Evolutionary conservation across 768 basidiomycete species (phyloP).

Genomic region (Tricholoma flavovirens): DNA sequence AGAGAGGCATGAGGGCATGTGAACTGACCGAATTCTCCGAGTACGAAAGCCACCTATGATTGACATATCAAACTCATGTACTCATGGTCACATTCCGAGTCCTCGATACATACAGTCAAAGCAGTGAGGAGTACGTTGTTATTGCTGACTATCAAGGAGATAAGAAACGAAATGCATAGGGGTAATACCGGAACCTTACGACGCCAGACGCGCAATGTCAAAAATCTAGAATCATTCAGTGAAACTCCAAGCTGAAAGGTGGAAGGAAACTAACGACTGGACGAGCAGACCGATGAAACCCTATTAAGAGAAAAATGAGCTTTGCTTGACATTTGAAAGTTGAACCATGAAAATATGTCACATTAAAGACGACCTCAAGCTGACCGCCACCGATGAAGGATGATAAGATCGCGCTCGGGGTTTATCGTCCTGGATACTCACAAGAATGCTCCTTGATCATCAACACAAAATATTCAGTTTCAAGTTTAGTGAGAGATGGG

Average conservation of each 20-base stretch:
- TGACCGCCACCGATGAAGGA: conserved; percentile 13
- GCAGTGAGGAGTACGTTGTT: conserved; percentile 37
- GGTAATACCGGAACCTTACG: conserved; percentile 23
- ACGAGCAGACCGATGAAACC: conserved; percentile 52
- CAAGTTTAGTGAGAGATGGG: not conserved
- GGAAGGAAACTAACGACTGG: conserved; percentile 33
- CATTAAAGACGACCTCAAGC: conserved; percentile 57
- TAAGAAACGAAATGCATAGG: conserved; percentile 1
- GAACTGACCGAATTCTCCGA: conserved; percentile 45
- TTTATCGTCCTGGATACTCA: conserved; percentile 17
- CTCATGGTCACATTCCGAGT: not conserved
- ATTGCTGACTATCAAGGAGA: conserved; percentile 38
- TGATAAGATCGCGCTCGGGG: not conserved
- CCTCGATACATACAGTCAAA: conserved; percentile 34
- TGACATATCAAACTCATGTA: not conserved
- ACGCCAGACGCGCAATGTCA: conserved; percentile 39
- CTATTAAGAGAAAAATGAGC: conserved; percentile 19
- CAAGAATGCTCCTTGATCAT: conserved; percentile 43
- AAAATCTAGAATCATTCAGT: conserved; percentile 25
- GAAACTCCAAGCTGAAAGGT: not conserved
- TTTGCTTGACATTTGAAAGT: not conserved
- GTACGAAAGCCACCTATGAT: conserved; percentile 35
- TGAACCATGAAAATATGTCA: conserved; percentile 17
- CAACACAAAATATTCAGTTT: not conserved
- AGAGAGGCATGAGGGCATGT: not conserved